Evolutionary conservation across 2,329 filamentous ascomycete genomes (phyloP).

Genomic region (Ascomycota sp.): DNA sequence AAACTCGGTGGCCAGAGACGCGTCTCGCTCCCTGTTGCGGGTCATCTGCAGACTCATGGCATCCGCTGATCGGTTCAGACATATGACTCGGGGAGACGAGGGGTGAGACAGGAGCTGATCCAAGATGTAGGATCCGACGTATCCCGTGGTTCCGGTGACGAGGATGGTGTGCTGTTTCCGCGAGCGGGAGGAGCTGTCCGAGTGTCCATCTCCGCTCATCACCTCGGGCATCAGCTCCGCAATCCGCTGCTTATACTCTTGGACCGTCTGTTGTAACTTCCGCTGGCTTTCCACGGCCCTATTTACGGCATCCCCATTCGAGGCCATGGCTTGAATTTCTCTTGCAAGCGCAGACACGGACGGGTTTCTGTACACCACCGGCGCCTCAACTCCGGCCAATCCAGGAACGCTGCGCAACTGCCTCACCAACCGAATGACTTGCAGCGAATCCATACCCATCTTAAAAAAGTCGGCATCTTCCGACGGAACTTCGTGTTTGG

Average conservation of each 20-base stretch:
- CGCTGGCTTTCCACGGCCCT: not conserved
- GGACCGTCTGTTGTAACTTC: not conserved
- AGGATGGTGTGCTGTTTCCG: not conserved
- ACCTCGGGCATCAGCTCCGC: no score
- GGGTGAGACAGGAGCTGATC: constrained; percentile 1
- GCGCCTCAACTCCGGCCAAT: not conserved
- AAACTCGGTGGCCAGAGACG: not conserved
- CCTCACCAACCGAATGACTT: constrained; percentile 1
- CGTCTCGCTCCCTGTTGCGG: not conserved
- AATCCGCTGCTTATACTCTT: not conserved
- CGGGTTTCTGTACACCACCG: not conserved
- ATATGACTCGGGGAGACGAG: not conserved
- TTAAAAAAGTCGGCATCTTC: constrained; percentile 2
- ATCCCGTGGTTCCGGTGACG: constrained; percentile 3
- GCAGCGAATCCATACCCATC: constrained; percentile 3
- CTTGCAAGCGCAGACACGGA: not conserved
- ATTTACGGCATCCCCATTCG: not conserved
- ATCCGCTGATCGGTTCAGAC: constrained; percentile 2
- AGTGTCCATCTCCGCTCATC: not conserved
- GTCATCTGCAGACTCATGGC: not conserved
- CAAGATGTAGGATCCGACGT: constrained; percentile 2
- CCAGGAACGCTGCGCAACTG: not conserved
- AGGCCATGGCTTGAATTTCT: not conserved
- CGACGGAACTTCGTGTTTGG: not conserved
- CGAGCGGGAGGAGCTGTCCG: not conserved